Evolutionary conservation across 2,329 filamentous ascomycete genomes (phyloP), one percentile per base, ranked within the genome.

Genomic region (Clathrospora elynae): DNA sequence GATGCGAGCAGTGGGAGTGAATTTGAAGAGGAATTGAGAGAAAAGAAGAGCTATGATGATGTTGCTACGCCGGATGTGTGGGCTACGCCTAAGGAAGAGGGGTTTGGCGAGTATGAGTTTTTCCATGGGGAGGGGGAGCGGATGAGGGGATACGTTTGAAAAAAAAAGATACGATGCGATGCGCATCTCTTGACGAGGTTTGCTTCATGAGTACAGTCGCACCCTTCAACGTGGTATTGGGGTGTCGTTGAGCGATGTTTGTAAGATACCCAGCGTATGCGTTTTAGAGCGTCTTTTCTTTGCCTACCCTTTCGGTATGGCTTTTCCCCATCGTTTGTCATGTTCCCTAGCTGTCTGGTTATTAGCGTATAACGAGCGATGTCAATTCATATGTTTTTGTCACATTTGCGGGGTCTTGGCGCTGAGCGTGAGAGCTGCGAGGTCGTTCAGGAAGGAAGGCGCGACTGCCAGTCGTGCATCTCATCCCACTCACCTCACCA

Each of bases 41-140:
- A 38, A 5, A 39, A 30, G 29, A 48, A 42, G 12, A 51, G 51
- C 20, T 46, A 44, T n/a, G 61, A 65, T 11, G 59, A 65, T 6
- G 28, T 60, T 1, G 43, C 49, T 6, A 67, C 61, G 35, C 64
- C 63, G 2, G 67, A 70, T 14, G 57, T 54, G 2, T 70, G 64
- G 64, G 62, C 61, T 4, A 70, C 67, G 46, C 67, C 67, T 1
- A 67, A 62, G 67, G 51, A 79, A 69, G 42, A 62, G 47, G 55
- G 40, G 8, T 57, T 53, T 14, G 32, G 42, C 13, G 46, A 39
- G 0, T 60, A 54, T 44, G 63, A 55, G 0, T 66, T 66, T 17
- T 62, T 66, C 17, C 33, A 43, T 3, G 20, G 7, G 10, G 29
- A 25, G 12, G 13, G 24, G 20, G 32, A 25, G 4, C 32, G 40